phyloP scores from a whole-genome alignment of 495 filamentous ascomycete species.

The Chaetomium tenue region DNA sequence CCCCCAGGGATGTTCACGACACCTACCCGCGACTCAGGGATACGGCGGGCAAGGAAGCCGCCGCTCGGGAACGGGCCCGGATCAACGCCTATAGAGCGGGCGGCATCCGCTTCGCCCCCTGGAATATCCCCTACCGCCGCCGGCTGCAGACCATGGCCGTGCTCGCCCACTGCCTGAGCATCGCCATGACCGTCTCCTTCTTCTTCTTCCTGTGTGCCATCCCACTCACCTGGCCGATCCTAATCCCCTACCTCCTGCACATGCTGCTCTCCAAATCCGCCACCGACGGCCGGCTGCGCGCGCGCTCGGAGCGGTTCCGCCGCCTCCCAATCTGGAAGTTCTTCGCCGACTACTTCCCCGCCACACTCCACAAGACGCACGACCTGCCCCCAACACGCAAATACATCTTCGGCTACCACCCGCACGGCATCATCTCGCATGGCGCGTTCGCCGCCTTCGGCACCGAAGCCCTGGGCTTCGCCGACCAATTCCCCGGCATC shows the following conservation, averaged over 20 bases:
- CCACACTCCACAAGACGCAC: constrained; percentile 77
- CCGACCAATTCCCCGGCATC: constrained; percentile 89
- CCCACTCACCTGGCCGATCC: constrained; percentile 84
- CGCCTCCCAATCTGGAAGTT: constrained; percentile 78
- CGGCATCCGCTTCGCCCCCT: constrained; percentile 74
- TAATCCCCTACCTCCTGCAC: constrained; percentile 88
- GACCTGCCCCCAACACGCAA: constrained; percentile 78
- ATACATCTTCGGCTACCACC: constrained; percentile 98
- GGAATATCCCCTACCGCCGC: constrained; percentile 80
- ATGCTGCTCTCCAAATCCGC: constrained; percentile 73
- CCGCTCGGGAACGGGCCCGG: constrained; percentile 25
- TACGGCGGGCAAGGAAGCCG: constrained; percentile 10
- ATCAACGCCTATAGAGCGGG: constrained; percentile 31
- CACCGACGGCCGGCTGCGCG: constrained; percentile 68
- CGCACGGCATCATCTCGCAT: constrained; percentile 94
- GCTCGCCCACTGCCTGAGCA: constrained; percentile 78
- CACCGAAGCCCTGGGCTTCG: constrained; percentile 88
- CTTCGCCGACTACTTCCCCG: constrained; percentile 91
- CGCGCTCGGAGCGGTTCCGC: constrained; percentile 70
- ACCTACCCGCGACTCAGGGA: constrained; percentile 26
- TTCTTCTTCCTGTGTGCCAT: constrained; percentile 93
- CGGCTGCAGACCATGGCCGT: constrained; percentile 86
- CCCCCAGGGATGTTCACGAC: neutral
- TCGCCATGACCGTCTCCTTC: constrained; percentile 67
- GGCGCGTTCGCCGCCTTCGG: constrained; percentile 91